phyloP scores from a whole-genome alignment of 2,329 filamentous ascomycete genomes.

The Apiospora hydei region DNA sequence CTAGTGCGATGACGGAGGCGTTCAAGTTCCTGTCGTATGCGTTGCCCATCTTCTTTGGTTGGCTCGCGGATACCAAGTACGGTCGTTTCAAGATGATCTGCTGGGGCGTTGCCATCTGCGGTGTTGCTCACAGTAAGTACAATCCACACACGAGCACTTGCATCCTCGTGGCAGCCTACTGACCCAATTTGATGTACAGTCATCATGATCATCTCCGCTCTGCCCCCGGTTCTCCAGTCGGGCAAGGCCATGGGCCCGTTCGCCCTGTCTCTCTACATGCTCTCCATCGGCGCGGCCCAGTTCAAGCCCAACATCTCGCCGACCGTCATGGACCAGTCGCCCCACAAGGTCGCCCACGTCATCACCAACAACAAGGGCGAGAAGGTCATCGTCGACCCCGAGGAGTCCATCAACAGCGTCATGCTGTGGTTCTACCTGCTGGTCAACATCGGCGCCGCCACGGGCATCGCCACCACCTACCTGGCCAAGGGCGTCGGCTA shows the following conservation, averaged over 20 bases:
- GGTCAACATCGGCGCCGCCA: constrained; percentile 46
- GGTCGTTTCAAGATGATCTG: constrained; percentile 43
- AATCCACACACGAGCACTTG: no score
- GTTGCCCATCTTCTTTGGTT: constrained; percentile 51
- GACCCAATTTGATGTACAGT: not conserved
- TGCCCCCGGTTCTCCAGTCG: constrained; percentile 64
- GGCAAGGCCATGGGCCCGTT: constrained; percentile 48
- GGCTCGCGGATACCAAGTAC: constrained; percentile 50
- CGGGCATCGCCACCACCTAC: constrained; percentile 58
- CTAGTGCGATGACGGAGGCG: constrained; percentile 58
- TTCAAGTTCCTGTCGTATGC: constrained; percentile 60
- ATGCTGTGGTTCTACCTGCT: constrained; percentile 67
- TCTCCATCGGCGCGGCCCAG: constrained; percentile 40
- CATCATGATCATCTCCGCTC: constrained; percentile 57
- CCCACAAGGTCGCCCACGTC: constrained; percentile 7
- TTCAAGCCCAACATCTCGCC: constrained; percentile 80
- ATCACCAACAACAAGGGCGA: constrained; percentile 53
- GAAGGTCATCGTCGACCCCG: constrained; percentile 74
- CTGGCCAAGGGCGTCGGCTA: constrained; percentile 61
- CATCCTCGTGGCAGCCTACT: not conserved
- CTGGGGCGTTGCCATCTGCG: constrained; percentile 27
- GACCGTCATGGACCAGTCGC: constrained; percentile 63
- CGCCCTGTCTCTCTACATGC: constrained; percentile 20
- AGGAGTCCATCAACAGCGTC: constrained; percentile 71
- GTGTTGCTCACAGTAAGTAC: constrained; percentile 25